Evolutionary conservation across 371 early-diverging fungal genomes (phyloP), one percentile per base, ranked within the genome.

Genomic region (Mortierella sp.): DNA sequence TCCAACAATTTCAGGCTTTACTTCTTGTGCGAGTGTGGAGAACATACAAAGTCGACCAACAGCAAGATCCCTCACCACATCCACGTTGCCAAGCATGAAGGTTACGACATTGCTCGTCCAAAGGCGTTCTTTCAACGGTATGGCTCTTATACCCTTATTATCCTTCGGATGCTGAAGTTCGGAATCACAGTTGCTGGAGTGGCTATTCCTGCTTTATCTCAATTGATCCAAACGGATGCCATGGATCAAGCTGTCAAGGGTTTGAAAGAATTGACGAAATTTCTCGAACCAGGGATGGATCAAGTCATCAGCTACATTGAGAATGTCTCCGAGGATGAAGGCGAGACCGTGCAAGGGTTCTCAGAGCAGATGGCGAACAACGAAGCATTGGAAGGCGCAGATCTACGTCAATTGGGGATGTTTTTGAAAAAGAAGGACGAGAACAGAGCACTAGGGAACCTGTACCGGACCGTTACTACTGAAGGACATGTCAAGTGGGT

Each of bases 401-500:
- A 72, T 26, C 48, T 71, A 30, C 39, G 49, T 4, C 41, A 41
- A 26, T n/a, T 73, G 30, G 34, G 34, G 4, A 24, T 26, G 27
- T 64, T 59, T 34, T 24, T 73, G 26, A 62, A 49, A 42, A 39
- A 18, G 18, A 55, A 18, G 30, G 68, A 68, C 21, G 16, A 16
- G 0, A 23, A 16, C 27, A 19, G 19, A 12, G 56, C 23, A 1
- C 26, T 67, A 0, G 68, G 68, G 13, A 61, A 67, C 28, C 61
- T 67, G 1, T 51, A 67, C 39, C 19, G 68, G 23, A 59, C 61
- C 31, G 23, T 30, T 26, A 41, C 45, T 8, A 28, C n/a, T 4
- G 54, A 67, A 3, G 56, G 57, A n/a, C 23, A 46, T 18, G 54
- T 68, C 27, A 61, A 60, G 23, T 68, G 68, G 61, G 68, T 68